Evolutionary conservation across 768 basidiomycete genomes (phyloP), one percentile per base, ranked within the genome.

Genomic region (Hericium erinaceus): DNA sequence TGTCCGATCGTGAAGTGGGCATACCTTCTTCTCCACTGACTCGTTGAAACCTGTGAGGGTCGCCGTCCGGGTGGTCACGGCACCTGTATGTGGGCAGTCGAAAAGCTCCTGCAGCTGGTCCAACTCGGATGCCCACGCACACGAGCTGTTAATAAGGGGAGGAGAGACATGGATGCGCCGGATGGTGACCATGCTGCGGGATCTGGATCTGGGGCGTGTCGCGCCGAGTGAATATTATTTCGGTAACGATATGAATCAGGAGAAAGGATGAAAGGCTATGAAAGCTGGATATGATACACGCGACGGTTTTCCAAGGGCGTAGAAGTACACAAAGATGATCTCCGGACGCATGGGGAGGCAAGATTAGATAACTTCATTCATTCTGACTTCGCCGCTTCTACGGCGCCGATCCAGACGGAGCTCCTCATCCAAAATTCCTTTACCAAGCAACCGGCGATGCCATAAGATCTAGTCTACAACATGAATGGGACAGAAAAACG

Each of bases 41-140:
- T 93, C 87, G n/a, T 70, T 60, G 66, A 86, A 94, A 3, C 92
- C 91, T 11, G 75, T 66, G 33, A 83, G 64, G 2, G 87, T 92
- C 38, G 84, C 79, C 0, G 92, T 92, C 26, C 92, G 80, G 2
- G 89, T 93, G 9, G 85, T 87, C 55, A 94, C 82, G 4, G 88
- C 92, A 13, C 89, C 87, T 0, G 88, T 93, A 63, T 78, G 74
- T 0, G 80, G 77, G 4, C 77, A 86, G 50, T 79, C 74, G 69
- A 87, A 90, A 49, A 95, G 74, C 33, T 75, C 80, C 22, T 74
- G 70, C 16, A 93, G 77, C 58, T 93, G 85, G 12, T 74, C 65
- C 37, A 77, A 70, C 64, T 84, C 80, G 4, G 87, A 87, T 1
- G 90, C 87, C 89, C 89, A 93, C 10, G 84, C 82, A 62, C 85